These are phyloP conservation scores for Hypoxylon sp. DNA, from an alignment of 2,329 filamentous ascomycete genomes.

Conservation along the genomic window DNA sequence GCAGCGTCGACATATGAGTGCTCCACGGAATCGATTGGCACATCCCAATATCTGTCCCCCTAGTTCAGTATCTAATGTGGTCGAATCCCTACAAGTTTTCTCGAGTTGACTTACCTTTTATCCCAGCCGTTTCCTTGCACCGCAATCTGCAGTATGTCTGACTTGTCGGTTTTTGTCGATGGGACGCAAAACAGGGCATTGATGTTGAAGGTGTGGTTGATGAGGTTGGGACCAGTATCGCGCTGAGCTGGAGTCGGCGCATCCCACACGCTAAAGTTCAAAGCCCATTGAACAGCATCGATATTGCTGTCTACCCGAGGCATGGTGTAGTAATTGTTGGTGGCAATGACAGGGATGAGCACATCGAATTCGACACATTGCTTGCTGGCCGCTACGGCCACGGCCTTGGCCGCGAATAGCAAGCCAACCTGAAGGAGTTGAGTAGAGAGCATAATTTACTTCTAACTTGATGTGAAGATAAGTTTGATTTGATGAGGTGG, in stretches of 20 bases:
- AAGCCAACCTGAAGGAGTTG: neutral
- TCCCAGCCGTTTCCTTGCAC: neutral
- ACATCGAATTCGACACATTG: slow-evolving; percentile 15
- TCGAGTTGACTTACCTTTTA: neutral
- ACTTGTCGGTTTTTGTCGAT: neutral
- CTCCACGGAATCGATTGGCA: slow-evolving; percentile 50
- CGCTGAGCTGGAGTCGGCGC: slow-evolving; percentile 9
- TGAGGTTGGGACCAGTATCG: neutral
- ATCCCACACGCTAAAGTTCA: slow-evolving; percentile 44
- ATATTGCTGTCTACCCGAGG: slow-evolving; percentile 50
- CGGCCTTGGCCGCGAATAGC: neutral
- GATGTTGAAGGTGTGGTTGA: neutral
- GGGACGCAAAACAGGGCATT: neutral
- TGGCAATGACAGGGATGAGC: slow-evolving; percentile 23
- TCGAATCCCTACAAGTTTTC: neutral
- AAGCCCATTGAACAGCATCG: slow-evolving; percentile 49
- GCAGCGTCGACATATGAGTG: slow-evolving; percentile 58
- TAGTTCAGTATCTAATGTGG: neutral
- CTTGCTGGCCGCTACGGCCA: neutral
- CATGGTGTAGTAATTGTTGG: slow-evolving; percentile 41
- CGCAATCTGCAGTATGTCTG: neutral
- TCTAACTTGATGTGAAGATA: neutral
- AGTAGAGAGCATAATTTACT: neutral
- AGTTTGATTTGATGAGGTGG: neutral
- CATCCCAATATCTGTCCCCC: slow-evolving; percentile 1